phyloP scores from a whole-genome alignment of 345 rosid genomes.

The Pistacia integerrima region DNA sequence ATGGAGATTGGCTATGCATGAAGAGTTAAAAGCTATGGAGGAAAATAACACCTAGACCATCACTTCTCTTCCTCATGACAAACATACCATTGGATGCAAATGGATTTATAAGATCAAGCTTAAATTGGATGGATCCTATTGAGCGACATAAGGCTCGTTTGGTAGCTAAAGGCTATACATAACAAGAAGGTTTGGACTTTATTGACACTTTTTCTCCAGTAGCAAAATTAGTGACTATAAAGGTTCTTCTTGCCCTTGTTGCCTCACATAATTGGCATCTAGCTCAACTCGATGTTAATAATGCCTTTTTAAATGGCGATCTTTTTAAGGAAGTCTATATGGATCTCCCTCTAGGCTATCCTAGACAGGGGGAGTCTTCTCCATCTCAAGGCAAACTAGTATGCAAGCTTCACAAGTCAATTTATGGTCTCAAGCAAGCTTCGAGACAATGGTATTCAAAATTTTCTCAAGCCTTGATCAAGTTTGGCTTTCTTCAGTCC shows the following conservation, averaged over 20 bases:
- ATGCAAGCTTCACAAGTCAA: not conserved
- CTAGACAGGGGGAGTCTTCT: too few relatives aligned
- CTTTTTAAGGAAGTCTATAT: not conserved
- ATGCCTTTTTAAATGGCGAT: too few relatives aligned
- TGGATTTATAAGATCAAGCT: not conserved
- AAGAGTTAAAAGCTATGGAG: not conserved
- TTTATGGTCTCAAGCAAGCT: not conserved
- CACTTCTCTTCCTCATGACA: not conserved
- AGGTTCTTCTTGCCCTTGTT: too few relatives aligned
- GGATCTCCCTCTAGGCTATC: not conserved
- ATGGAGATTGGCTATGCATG: not conserved
- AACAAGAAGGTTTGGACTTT: not conserved
- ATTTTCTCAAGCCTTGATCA: not conserved
- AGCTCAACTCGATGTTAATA: not conserved
- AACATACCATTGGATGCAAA: not conserved
- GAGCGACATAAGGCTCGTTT: not conserved
- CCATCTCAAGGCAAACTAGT: not conserved
- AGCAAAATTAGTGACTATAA: not conserved
- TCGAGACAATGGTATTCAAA: not conserved
- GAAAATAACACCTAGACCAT: not conserved
- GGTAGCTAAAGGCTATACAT: not conserved
- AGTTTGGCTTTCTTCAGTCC: not conserved
- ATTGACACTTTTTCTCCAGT: not conserved
- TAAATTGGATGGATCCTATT: not conserved
- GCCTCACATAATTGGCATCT: not conserved